These are phyloP conservation scores for Paradendryphiella salina DNA, from an alignment of 2,329 filamentous ascomycete species.

Conservation along the genomic window DNA sequence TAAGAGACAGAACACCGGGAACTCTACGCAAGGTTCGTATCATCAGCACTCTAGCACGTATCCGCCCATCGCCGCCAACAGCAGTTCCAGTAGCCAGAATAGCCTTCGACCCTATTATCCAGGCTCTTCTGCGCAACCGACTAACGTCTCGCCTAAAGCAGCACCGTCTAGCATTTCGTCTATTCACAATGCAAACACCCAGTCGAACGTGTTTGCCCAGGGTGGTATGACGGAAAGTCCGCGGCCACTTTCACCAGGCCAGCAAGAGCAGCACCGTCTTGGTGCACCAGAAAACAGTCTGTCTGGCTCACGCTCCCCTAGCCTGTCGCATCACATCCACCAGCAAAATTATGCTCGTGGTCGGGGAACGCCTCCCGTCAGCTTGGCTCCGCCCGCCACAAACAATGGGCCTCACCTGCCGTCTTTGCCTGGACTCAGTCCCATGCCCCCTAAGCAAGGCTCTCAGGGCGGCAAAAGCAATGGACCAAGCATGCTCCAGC, in stretches of 20 bases:
- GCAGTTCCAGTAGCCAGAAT: slow-evolving; percentile 33
- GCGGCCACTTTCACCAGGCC: slow-evolving; percentile 75
- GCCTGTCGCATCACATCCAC: slow-evolving; percentile 65
- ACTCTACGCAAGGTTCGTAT: slow-evolving; percentile 60
- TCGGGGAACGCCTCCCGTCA: slow-evolving; percentile 58
- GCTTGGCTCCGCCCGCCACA: slow-evolving; percentile 48
- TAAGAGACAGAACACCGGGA: slow-evolving; percentile 68
- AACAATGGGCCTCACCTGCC: slow-evolving; percentile 49
- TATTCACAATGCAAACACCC: slow-evolving; percentile 39
- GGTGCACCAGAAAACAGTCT: slow-evolving; percentile 55
- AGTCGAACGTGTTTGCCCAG: slow-evolving; percentile 68
- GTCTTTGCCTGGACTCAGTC: slow-evolving; percentile 49
- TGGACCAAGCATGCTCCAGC: slow-evolving; percentile 49
- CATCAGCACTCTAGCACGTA: slow-evolving; percentile 75
- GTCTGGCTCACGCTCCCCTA: slow-evolving; percentile 66
- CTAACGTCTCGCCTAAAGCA: slow-evolving; percentile 46
- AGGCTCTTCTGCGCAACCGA: slow-evolving; percentile 43
- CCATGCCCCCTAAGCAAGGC: slow-evolving; percentile 39
- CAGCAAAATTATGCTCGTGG: slow-evolving; percentile 64
- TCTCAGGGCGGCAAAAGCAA: slow-evolving; percentile 39
- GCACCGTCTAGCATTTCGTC: slow-evolving; percentile 44
- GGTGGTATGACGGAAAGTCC: slow-evolving; percentile 81
- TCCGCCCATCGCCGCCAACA: slow-evolving; percentile 63
- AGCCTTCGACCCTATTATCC: slow-evolving; percentile 44
- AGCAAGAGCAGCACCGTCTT: slow-evolving; percentile 57